A percentile compares a stretch with the other conserved stretches of the same genome.
These are phyloP conservation scores for Rhododendron ovatum DNA, from an alignment of 148 eudicot species.

Conservation along the genomic window DNA sequence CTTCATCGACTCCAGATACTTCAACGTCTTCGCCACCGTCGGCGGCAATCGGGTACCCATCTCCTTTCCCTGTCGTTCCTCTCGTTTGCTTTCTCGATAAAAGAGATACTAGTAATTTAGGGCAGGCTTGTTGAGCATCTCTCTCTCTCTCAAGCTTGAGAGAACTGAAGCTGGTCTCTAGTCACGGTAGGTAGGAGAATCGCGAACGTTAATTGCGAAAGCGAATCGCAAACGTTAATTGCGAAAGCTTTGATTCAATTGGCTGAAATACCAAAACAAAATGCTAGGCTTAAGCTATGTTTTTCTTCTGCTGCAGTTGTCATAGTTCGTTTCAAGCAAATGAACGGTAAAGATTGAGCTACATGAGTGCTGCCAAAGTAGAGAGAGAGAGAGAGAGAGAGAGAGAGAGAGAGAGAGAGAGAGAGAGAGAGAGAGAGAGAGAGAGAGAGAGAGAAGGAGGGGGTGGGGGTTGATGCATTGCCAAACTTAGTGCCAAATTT, in stretches of 20 bases:
- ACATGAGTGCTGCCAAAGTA: neutral
- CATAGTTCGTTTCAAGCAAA: neutral
- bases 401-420: too few relatives aligned
- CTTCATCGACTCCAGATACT: conserved; percentile 81
- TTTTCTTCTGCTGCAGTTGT: neutral
- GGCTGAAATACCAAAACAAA: neutral
- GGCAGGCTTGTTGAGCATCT: neutral
- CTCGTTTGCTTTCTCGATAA: neutral
- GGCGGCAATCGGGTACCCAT: conserved; percentile 73
- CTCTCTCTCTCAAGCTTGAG: too few relatives aligned
- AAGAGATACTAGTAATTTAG: neutral
- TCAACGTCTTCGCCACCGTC: conserved; percentile 88
- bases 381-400: too few relatives aligned
- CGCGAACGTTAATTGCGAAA: too few relatives aligned
- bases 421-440: too few relatives aligned
- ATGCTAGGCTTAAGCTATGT: neutral
- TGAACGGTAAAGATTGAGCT: neutral
- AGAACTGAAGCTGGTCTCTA: too few relatives aligned
- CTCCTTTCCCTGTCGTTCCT: neutral
- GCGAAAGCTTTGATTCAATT: neutral
- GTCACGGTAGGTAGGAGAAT: too few relatives aligned
- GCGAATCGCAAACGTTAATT: too few relatives aligned
- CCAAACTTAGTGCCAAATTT: neutral
- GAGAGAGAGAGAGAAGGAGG: too few relatives aligned
- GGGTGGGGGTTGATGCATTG: neutral